Evolutionary conservation across 768 basidiomycete genomes (phyloP), one percentile per base, ranked within the genome.

Genomic region (Strobilomyces confusus): DNA sequence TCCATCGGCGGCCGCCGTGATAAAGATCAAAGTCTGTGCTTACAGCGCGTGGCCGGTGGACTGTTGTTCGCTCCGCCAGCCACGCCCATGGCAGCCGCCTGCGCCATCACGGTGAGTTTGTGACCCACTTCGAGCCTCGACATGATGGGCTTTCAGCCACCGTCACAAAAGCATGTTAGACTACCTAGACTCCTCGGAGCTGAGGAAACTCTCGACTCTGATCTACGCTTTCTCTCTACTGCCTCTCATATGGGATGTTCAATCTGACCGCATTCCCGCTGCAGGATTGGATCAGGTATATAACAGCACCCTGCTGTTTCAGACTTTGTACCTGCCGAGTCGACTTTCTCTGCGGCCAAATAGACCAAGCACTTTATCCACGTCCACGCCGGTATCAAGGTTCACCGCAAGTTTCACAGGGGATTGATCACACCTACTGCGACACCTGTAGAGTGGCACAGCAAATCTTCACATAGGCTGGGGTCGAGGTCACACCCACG

Each of bases 101-200:
- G 33, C 11, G 11, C 33, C n/a, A 6, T 37, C 29, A 1, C 5
- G 43, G 43, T 44, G 43, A 44, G 43, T 26, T 25, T 34, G 19
- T 12, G 4, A 46, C 37, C 30, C 44, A 29, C 34, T 51, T 12
- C 23, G 6, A 20, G 29, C 8, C n/a, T n/a, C n/a, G 38, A 49
- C 45, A 46, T 44, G 60, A 62, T 61, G 53, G 56, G 50, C 56
- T 52, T 42, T 25, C 15, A 46, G 62, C 64, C 64, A 30, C 52
- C 59, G 66, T 66, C 64, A 60, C 58, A 45, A 40, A 48, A 55
- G 67, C 64, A 66, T 69, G 65, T 62, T 68, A 68, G 63, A 68
- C 67, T 68, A 60, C 66, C 60, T 58, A 67, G 33, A 30, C 56
- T 58, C 58, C 46, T 49, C 53, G 64, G 64, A 61, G 60, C 41